Evolutionary conservation across 2,329 filamentous ascomycete species (phyloP).

Genomic region (Trichoderma sp.): DNA sequence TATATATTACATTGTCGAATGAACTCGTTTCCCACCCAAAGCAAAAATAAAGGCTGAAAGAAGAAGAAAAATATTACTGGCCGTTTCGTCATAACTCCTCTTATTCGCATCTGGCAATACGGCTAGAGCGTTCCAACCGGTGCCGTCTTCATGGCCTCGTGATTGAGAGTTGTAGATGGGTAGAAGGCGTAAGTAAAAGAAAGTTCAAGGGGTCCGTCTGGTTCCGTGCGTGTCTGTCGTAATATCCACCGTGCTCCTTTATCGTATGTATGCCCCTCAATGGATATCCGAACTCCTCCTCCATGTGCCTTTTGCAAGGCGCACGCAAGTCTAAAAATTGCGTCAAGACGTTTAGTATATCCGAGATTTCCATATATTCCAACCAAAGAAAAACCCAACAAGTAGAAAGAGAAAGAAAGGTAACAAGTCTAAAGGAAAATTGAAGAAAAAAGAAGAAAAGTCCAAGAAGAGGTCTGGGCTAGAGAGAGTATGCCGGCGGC

Average conservation of each 20-base stretch:
- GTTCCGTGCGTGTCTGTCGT: not conserved
- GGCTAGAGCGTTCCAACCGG: conserved; percentile 4
- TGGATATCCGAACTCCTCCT: not conserved
- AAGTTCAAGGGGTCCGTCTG: not conserved
- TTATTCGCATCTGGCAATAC: conserved; percentile 9
- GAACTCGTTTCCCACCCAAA: not conserved
- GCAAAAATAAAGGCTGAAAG: not conserved
- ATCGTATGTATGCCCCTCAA: conserved; percentile 7
- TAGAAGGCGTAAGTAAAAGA: not conserved
- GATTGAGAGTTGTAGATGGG: not conserved
- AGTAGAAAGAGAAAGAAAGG: not conserved
- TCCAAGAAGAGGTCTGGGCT: not conserved
- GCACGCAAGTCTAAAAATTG: conserved; percentile 22
- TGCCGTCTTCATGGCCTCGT: conserved; percentile 15
- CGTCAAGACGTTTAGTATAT: conserved; percentile 1
- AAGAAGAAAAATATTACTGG: not conserved
- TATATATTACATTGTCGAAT: not conserved
- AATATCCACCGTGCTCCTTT: conserved; percentile 3
- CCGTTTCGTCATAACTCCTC: not conserved
- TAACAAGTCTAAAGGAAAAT: not conserved
- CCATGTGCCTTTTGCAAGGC: conserved; percentile 13
- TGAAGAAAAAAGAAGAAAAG: not conserved
- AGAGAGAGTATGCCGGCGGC: not conserved
- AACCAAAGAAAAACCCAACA: not conserved
- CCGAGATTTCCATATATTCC: not conserved